These are phyloP conservation scores for Gossypioides kirkii DNA, from an alignment of 345 rosid genomes.

Conservation along the genomic window DNA sequence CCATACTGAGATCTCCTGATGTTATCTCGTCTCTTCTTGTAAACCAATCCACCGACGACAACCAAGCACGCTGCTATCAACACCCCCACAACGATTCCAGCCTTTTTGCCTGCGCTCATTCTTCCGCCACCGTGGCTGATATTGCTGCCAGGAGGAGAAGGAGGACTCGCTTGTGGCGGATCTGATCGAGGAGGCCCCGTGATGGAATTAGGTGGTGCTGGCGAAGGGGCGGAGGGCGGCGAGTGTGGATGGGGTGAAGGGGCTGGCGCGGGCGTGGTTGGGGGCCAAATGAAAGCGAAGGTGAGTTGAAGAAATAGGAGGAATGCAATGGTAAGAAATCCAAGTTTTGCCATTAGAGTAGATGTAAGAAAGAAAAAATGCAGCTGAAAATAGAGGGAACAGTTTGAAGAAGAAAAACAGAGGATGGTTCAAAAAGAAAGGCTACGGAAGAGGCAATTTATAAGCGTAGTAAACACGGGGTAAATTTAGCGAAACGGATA, in stretches of 20 bases:
- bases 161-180: conserved; percentile 15
- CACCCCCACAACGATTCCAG: conserved; percentile 50
- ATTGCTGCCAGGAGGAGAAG: conserved; percentile 38
- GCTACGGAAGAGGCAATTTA: neutral
- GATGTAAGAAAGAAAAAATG: neutral
- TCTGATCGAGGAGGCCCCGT: conserved; percentile 17
- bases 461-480: neutral
- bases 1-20: conserved; percentile 45
- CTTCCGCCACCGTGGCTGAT: conserved; percentile 28
- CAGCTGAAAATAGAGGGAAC: neutral
- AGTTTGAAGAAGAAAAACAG: neutral
- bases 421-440: neutral
- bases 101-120: conserved; percentile 51
- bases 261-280: conserved; percentile 5
- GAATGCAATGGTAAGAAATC: neutral
- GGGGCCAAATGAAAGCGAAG: conserved; percentile 5
- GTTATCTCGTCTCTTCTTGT: conserved; percentile 69
- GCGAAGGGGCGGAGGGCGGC: conserved; percentile 27
- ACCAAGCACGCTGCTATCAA: conserved; percentile 41
- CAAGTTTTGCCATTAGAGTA: conserved; percentile 10
- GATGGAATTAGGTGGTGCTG: conserved; percentile 22
- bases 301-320: conserved; percentile 13
- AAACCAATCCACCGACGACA: conserved; percentile 43
- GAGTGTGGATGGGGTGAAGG: conserved; percentile 9
- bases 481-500: neutral